Evolutionary conservation across 331 rosid genomes (phyloP).

Genomic region (Telfairia occidentalis): DNA sequence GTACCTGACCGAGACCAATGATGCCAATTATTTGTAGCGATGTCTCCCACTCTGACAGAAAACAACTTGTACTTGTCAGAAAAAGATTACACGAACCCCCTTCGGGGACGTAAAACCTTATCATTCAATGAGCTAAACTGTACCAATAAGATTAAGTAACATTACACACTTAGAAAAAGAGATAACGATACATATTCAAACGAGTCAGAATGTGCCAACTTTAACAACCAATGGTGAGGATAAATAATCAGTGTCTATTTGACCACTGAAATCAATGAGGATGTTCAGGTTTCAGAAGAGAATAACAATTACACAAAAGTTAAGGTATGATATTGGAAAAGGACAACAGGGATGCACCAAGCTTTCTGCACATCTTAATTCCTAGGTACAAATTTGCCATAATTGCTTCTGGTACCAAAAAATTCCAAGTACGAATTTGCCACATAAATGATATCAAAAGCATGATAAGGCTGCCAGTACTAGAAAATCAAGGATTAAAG

Average conservation of each 20-base stretch:
- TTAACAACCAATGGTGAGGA: background rate
- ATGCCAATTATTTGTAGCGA: conserved; percentile 63
- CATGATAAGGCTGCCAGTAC: background rate
- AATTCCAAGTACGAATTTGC: no score
- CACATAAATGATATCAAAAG: background rate
- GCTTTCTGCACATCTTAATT: background rate
- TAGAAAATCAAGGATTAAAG: background rate
- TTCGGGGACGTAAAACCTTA: background rate
- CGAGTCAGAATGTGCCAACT: background rate
- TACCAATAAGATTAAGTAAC: background rate
- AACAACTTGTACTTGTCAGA: conserved; percentile 19
- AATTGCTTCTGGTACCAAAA: background rate
- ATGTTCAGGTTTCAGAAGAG: background rate
- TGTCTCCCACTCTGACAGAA: conserved; percentile 81
- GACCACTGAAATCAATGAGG: background rate
- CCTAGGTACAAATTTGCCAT: background rate
- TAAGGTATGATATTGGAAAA: background rate
- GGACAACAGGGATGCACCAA: background rate
- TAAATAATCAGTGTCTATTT: background rate
- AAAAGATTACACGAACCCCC: background rate
- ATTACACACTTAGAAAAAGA: background rate
- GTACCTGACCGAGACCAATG: conserved; percentile 70
- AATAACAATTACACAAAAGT: background rate
- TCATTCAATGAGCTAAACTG: background rate
- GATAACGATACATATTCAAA: background rate